Conservation (phyloP, 495 filamentous ascomycete genomes). For the Endocarpon pusillum region DNA sequence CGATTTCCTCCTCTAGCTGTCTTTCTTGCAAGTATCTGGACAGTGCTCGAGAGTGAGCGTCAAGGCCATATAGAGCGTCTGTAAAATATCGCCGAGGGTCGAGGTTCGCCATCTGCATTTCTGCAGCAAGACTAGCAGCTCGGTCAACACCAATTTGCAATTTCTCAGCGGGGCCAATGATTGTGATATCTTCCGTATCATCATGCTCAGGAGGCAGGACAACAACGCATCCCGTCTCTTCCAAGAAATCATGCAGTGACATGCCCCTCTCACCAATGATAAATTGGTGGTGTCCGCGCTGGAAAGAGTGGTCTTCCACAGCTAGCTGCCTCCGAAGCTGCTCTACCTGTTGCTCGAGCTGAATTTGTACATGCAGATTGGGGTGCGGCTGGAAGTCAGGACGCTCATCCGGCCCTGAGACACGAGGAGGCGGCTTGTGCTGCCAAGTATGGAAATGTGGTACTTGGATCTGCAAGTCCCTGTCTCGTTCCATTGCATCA, state of each 20-base stretch:
- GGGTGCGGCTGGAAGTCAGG: conserved; percentile 49
- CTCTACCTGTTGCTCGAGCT: conserved; percentile 60
- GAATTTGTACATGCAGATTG: conserved; percentile 52
- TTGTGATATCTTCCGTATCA: conserved; percentile 61
- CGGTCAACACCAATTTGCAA: conserved; percentile 58
- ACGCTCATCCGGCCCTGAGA: conserved; percentile 40
- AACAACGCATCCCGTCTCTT: conserved; percentile 77
- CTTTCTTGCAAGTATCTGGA: conserved; percentile 68
- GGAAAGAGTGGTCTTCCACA: conserved; percentile 54
- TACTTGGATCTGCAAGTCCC: conserved; percentile 57
- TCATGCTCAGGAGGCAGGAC: conserved; percentile 54
- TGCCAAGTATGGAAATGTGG: conserved; percentile 65
- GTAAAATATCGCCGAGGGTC: conserved; percentile 63
- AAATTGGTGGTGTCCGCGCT: conserved; percentile 72
- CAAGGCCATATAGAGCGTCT: conserved; percentile 50
- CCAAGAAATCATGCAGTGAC: conserved; percentile 68
- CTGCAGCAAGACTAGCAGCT: conserved; percentile 63
- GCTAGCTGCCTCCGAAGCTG: conserved; percentile 53
- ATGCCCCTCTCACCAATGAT: conserved; percentile 68
- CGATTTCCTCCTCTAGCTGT: conserved; percentile 59
- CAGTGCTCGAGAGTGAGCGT: conserved; percentile 64
- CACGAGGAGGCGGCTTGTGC: conserved; percentile 48
- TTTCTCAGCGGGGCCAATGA: conserved; percentile 61
- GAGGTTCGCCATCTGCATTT: conserved; percentile 61
- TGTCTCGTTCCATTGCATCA: conserved; percentile 50